These are phyloP conservation scores for Pholiota conissans DNA, from an alignment of 768 basidiomycete genomes.

Conservation along the genomic window DNA sequence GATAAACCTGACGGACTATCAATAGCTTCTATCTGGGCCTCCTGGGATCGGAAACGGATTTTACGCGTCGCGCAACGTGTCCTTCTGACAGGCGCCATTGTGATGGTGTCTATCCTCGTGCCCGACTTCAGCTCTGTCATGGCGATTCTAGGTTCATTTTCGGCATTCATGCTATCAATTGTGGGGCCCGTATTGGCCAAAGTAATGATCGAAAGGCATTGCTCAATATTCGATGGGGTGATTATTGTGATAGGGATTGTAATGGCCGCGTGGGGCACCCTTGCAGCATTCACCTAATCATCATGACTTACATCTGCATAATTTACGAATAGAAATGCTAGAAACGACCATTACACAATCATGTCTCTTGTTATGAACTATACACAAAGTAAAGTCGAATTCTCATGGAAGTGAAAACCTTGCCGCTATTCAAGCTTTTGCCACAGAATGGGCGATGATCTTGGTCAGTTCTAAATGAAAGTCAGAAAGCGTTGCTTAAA, in stretches of 20 bases:
- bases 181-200: slow-evolving; percentile 79
- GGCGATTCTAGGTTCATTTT: slow-evolving; percentile 92
- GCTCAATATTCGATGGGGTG: slow-evolving; percentile 49
- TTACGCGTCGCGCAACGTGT: slow-evolving; percentile 57
- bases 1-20: slow-evolving; percentile 34
- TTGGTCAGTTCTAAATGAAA: slow-evolving; percentile 63
- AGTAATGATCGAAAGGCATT: slow-evolving; percentile 52
- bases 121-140: slow-evolving; percentile 83
- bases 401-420: background rate
- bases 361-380: slow-evolving; percentile 2
- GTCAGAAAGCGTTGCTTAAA: background rate
- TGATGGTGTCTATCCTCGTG: slow-evolving; percentile 69
- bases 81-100: slow-evolving; percentile 56
- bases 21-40: slow-evolving; percentile 23
- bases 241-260: slow-evolving; percentile 51
- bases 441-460: slow-evolving; percentile 69
- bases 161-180: slow-evolving; percentile 73
- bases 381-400: slow-evolving; percentile 17
- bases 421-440: slow-evolving; percentile 40
- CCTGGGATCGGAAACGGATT: slow-evolving; percentile 35
- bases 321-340: background rate
- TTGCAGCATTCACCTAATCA: slow-evolving; percentile 49
- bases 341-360: background rate
- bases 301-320: background rate
- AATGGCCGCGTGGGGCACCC: slow-evolving; percentile 82